Conservation (phyloP, 768 basidiomycete species). For the Lentinus brumalis region DNA sequence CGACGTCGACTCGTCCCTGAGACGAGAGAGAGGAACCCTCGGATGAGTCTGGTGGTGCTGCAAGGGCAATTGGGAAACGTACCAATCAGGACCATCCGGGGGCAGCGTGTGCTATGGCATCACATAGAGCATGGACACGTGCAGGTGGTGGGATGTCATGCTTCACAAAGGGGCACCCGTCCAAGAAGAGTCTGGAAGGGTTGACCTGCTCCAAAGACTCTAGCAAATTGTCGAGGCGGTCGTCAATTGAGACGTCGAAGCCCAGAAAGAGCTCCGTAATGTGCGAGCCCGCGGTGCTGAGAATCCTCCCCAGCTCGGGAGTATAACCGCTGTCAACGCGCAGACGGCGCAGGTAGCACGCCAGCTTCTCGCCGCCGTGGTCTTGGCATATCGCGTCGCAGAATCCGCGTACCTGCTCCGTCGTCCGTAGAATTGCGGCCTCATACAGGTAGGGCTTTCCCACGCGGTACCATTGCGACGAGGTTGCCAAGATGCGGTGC, state of each 20-base stretch:
- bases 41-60: neutral
- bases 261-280: neutral
- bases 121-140: neutral
- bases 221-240: neutral
- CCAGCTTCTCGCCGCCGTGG: neutral
- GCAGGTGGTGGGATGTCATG: neutral
- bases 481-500: neutral
- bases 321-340: slow-evolving; percentile 2
- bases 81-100: slow-evolving; percentile 3
- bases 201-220: neutral
- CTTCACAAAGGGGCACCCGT: neutral
- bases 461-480: slow-evolving; percentile 3
- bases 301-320: neutral
- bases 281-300: neutral
- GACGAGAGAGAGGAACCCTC: too few relatives aligned
- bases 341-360: slow-evolving; percentile 1
- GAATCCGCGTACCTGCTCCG: neutral
- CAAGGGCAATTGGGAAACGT: neutral
- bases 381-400: neutral
- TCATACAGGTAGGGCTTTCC: slow-evolving; percentile 2
- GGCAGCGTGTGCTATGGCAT: neutral
- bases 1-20: slow-evolving; percentile 3
- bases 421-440: slow-evolving; percentile 9
- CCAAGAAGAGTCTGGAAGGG: neutral
- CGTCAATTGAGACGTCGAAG: slow-evolving; percentile 1